Evolutionary conservation across 345 rosid genomes (phyloP).

Genomic region (Linum trigynum): DNA sequence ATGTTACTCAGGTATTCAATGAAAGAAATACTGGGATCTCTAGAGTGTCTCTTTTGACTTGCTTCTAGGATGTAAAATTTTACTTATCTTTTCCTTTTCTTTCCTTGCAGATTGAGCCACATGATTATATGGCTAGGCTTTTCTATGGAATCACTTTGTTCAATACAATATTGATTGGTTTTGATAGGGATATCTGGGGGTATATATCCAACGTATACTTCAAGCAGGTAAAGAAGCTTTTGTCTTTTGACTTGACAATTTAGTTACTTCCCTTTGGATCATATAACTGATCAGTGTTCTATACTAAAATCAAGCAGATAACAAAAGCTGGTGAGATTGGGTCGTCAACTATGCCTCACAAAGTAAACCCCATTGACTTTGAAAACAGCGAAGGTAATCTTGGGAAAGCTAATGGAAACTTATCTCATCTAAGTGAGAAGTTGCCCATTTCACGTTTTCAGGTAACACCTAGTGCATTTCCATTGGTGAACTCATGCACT

Average conservation of each 20-base stretch:
- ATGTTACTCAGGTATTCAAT: slow-evolving; percentile 67
- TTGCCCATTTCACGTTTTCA: slow-evolving; percentile 91
- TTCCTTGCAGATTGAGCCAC: slow-evolving; percentile 65
- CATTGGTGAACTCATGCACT: neutral
- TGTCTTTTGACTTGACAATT: neutral
- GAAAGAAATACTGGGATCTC: neutral
- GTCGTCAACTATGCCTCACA: slow-evolving; percentile 96
- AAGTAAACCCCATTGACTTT: slow-evolving; percentile 91
- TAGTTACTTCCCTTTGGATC: neutral
- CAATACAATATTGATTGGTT: slow-evolving; percentile 59
- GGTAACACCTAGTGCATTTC: slow-evolving; percentile 30
- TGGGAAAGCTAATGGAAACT: slow-evolving; percentile 76
- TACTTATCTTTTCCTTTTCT: neutral
- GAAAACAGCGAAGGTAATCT: slow-evolving; percentile 98
- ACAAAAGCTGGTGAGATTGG: slow-evolving; percentile 90
- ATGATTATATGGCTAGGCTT: slow-evolving; percentile 77
- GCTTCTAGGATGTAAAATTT: neutral
- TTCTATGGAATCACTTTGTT: slow-evolving; percentile 45
- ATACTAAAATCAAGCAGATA: slow-evolving; percentile 39
- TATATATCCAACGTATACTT: slow-evolving; percentile 80
- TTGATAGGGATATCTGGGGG: slow-evolving; percentile 84
- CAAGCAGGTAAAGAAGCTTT: slow-evolving; percentile 52
- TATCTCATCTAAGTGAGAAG: slow-evolving; percentile 61
- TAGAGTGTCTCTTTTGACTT: neutral
- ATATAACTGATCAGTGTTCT: slow-evolving; percentile 1